These are phyloP conservation scores for Austroboletus niveus DNA, from an alignment of 1,284 basidiomycete genomes.

Conservation along the genomic window DNA sequence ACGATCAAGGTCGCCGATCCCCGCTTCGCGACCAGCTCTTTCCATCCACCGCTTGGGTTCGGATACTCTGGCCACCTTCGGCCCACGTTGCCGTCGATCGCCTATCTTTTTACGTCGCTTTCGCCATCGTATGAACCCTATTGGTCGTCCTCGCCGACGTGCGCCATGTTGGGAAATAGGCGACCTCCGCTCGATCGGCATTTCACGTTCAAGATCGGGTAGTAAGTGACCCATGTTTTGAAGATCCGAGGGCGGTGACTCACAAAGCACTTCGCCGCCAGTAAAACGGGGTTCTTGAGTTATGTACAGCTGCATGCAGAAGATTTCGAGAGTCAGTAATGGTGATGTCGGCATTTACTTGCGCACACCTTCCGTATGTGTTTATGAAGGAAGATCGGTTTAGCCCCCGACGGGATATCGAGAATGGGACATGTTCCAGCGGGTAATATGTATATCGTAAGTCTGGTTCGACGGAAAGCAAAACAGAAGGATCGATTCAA, in stretches of 20 bases:
- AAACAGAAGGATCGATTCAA: conserved; percentile 9
- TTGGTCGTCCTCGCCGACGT: conserved; percentile 38
- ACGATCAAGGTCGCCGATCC: conserved; percentile 1
- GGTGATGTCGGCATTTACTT: neutral
- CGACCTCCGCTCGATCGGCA: conserved; percentile 29
- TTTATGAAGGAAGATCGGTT: neutral
- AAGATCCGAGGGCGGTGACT: neutral
- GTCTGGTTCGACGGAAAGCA: conserved; percentile 1
- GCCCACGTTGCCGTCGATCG: conserved; percentile 34
- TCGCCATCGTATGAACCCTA: conserved; percentile 31
- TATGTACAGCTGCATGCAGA: conserved; percentile 31
- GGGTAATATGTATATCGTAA: too few relatives aligned
- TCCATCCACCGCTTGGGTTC: conserved; percentile 13
- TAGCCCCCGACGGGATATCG: neutral
- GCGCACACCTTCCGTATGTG: neutral
- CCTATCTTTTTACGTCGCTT: conserved; percentile 39
- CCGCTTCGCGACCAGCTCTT: conserved; percentile 11
- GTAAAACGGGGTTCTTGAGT: conserved; percentile 31
- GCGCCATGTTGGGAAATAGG: conserved; percentile 18
- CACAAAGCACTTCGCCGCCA: neutral
- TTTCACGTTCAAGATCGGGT: conserved; percentile 38
- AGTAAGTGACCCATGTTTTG: conserved; percentile 26
- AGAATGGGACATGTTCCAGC: neutral
- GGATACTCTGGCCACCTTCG: conserved; percentile 10
- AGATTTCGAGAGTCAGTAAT: conserved; percentile 24